A percentile compares a stretch with the other conserved stretches of the same genome.
Conservation (phyloP, 805 yeast genomes). For the Monosporozyma aerobia region DNA sequence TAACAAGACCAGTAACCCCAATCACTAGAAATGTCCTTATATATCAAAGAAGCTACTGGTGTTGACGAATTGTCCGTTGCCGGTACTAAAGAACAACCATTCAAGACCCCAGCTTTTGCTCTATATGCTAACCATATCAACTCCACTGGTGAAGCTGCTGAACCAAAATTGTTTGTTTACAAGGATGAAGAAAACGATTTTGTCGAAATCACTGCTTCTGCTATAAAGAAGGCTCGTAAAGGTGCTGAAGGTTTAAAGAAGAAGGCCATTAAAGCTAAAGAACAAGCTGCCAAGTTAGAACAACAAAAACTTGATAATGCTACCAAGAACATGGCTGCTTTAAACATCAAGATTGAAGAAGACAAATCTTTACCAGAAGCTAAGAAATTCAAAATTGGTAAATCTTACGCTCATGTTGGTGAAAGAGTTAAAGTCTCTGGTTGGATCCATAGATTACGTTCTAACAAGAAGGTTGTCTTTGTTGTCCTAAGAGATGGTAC, state of each 20-base stretch:
- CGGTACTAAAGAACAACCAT: constrained; percentile 68
- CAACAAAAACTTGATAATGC: constrained; percentile 61
- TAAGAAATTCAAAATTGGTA: constrained; percentile 51
- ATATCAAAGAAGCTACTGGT: constrained; percentile 70
- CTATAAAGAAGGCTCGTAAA: constrained; percentile 91
- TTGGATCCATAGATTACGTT: constrained; percentile 92
- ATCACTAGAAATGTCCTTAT: constrained; percentile 32
- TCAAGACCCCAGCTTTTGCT: constrained; percentile 78
- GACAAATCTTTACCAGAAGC: constrained; percentile 70
- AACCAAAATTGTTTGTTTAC: constrained; percentile 45
- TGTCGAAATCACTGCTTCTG: constrained; percentile 77
- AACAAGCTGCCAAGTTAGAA: constrained; percentile 42
- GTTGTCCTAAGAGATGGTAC: constrained; percentile 92
- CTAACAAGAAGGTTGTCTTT: constrained; percentile 87
- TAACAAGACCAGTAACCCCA: neutral
- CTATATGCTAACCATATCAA: constrained; percentile 31
- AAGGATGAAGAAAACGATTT: constrained; percentile 34
- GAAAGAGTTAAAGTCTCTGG: constrained; percentile 74
- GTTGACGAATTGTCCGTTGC: constrained; percentile 45
- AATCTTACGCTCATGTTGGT: constrained; percentile 47
- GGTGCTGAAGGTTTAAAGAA: constrained; percentile 89
- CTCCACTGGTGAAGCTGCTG: constrained; percentile 33
- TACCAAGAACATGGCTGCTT: constrained; percentile 66
- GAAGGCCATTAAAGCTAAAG: constrained; percentile 45
- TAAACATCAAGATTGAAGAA: constrained; percentile 63